Conservation (phyloP, 495 filamentous ascomycete species). For the Penicillium cinerascens region DNA sequence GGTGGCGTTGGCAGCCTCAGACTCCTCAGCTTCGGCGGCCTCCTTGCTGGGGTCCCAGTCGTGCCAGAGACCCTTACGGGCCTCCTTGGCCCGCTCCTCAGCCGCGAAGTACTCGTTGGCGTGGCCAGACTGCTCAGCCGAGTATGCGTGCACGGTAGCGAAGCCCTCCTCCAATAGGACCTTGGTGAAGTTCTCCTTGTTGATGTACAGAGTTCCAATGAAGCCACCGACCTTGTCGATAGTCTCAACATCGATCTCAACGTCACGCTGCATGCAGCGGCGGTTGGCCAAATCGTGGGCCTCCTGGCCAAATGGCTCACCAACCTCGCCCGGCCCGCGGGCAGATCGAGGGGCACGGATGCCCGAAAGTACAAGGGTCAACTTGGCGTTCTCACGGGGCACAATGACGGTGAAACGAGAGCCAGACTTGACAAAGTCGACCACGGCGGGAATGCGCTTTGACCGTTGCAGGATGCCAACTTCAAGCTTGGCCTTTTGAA, state of each 20-base stretch:
- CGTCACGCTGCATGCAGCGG: constrained; percentile 88
- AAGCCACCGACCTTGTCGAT: constrained; percentile 96
- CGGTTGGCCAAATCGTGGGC: constrained; percentile 85
- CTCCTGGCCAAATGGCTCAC: constrained; percentile 93
- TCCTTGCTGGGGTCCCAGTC: constrained; percentile 89
- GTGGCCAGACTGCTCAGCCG: constrained; percentile 91
- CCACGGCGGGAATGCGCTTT: constrained; percentile 87
- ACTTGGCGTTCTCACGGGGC: constrained; percentile 87
- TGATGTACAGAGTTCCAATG: constrained; percentile 90
- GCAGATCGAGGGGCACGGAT: constrained; percentile 90
- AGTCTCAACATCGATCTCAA: constrained; percentile 93
- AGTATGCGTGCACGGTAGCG: constrained; percentile 88
- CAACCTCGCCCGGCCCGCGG: constrained; percentile 71
- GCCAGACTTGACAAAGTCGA: constrained; percentile 95
- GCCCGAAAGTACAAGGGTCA: constrained; percentile 92
- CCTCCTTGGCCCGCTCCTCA: constrained; percentile 82
- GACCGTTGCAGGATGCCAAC: constrained; percentile 81
- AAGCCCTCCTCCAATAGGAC: constrained; percentile 89
- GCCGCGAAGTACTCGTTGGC: constrained; percentile 82
- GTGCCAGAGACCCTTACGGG: constrained; percentile 82
- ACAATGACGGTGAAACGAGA: constrained; percentile 92
- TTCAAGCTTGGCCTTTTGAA: constrained; percentile 94
- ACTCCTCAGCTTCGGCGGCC: constrained; percentile 49
- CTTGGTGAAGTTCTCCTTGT: constrained; percentile 95
- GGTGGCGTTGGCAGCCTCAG: constrained; percentile 41